Conservation (phyloP, 331 rosid species). For the Saraca asoca region DNA sequence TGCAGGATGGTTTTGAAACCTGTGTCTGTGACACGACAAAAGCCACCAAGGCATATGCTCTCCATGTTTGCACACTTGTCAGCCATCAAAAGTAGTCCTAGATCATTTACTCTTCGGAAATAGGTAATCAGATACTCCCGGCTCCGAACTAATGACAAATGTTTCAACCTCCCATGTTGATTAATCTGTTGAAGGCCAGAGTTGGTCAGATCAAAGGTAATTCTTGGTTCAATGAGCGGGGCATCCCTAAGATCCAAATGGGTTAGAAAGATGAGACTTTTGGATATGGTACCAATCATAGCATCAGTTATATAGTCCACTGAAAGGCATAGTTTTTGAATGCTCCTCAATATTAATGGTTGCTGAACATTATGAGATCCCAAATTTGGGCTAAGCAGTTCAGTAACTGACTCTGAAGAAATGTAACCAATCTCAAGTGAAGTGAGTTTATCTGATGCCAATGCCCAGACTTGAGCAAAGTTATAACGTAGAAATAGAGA, state of each 20-base stretch:
- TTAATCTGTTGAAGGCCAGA: slow-evolving; percentile 88
- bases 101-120: slow-evolving; percentile 85
- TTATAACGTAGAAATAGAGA: slow-evolving; percentile 73
- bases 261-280: slow-evolving; percentile 59
- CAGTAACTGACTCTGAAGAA: slow-evolving; percentile 77
- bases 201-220: slow-evolving; percentile 77
- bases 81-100: slow-evolving; percentile 84
- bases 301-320: slow-evolving; percentile 88
- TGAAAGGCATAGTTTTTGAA: slow-evolving; percentile 78
- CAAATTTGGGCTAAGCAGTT: slow-evolving; percentile 72
- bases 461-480: slow-evolving; percentile 73
- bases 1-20: slow-evolving; percentile 91
- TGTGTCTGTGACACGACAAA: slow-evolving; percentile 96
- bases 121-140: slow-evolving; percentile 69
- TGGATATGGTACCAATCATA: slow-evolving; percentile 74
- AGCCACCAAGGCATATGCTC: slow-evolving; percentile 91
- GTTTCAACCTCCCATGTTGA: slow-evolving; percentile 74
- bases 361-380: slow-evolving; percentile 43
- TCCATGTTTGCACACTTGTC: slow-evolving; percentile 81
- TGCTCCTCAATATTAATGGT: slow-evolving; percentile 63
- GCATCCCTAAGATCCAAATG: slow-evolving; percentile 95
- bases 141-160: slow-evolving; percentile 80
- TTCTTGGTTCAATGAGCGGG: slow-evolving; percentile 81
- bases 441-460: slow-evolving; percentile 71
- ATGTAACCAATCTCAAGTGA: slow-evolving; percentile 90